These are phyloP conservation scores for Trypanosoma congolense DNA, from an alignment of 208 protist species.

Conservation along the genomic window DNA sequence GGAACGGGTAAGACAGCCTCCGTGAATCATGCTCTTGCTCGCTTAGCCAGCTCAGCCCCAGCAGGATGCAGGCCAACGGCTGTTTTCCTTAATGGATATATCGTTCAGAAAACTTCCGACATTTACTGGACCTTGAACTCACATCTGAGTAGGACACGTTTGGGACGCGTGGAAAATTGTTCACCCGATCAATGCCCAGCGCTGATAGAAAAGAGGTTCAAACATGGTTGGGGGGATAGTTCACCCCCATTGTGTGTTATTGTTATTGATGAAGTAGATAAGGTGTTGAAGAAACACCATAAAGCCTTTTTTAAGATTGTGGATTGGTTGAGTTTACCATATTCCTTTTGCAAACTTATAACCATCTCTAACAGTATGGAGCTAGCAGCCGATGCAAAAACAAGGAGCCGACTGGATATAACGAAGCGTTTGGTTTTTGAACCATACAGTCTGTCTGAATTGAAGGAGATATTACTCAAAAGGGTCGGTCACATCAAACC, in stretches of 20 bases:
- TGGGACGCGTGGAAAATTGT: conserved; percentile 48
- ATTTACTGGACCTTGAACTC: conserved; percentile 84
- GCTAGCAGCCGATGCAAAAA: conserved; percentile 78
- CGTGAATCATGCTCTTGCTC: conserved; percentile 64
- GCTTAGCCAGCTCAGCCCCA: conserved; percentile 26
- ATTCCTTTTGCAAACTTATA: conserved; percentile 79
- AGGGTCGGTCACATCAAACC: conserved; percentile 58
- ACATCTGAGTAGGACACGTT: conserved; percentile 60
- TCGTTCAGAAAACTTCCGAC: conserved; percentile 82
- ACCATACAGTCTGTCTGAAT: conserved; percentile 68
- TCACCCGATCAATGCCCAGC: conserved; percentile 56
- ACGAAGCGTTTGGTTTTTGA: conserved; percentile 81
- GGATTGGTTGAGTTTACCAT: conserved; percentile 81
- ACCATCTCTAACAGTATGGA: conserved; percentile 90
- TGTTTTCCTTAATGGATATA: conserved; percentile 86
- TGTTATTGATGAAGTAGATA: conserved; percentile 88
- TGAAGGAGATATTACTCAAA: conserved; percentile 64
- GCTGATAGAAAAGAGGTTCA: conserved; percentile 76
- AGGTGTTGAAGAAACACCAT: conserved; percentile 71
- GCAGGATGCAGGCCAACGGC: conserved; percentile 52
- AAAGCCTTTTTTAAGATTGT: conserved; percentile 81
- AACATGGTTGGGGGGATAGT: conserved; percentile 52
- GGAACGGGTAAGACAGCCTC: conserved; percentile 87
- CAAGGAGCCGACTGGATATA: conserved; percentile 69
- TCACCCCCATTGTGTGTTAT: conserved; percentile 61